Percentiles rank a stretch among this genome's conserved stretches.
Conservation (phyloP, 768 basidiomycete species). For the Rhodotorula diobovata region DNA sequence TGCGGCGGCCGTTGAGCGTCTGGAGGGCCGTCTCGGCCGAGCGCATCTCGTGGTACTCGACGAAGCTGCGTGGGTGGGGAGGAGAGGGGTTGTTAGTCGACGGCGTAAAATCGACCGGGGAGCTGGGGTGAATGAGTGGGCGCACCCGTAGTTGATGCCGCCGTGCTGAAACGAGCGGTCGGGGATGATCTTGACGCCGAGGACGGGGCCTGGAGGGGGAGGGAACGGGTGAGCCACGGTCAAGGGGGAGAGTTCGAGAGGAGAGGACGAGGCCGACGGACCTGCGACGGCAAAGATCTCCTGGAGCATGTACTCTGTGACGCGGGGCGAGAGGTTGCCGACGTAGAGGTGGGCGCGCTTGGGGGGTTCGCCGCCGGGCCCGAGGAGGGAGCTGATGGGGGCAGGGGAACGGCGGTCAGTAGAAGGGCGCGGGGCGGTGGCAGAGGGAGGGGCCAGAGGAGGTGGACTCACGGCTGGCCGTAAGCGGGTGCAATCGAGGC, state of each 20-base stretch:
- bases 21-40: slow-evolving; percentile 98
- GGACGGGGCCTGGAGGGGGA: slow-evolving; percentile 65
- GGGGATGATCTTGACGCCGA: slow-evolving; percentile 99
- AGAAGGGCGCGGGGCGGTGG: background rate
- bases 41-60: slow-evolving; percentile 98
- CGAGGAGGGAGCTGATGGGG: slow-evolving; percentile 9
- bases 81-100: no score
- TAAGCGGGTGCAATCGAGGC: slow-evolving; percentile 12
- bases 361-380: slow-evolving; percentile 22
- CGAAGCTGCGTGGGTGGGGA: slow-evolving; percentile 45
- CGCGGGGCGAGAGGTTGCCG: slow-evolving; percentile 93
- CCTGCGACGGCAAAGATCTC: slow-evolving; percentile 56
- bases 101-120: no score
- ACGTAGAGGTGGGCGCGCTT: slow-evolving; percentile 90
- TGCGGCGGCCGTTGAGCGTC: slow-evolving; percentile 97
- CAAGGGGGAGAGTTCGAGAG: background rate
- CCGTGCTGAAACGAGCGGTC: slow-evolving; percentile 99
- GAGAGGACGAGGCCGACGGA: background rate
- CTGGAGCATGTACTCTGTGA: slow-evolving; percentile 98
- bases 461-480: background rate
- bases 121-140: background rate
- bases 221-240: background rate
- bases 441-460: background rate
- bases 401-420: background rate
- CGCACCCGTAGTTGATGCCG: slow-evolving; percentile 96